Conservation (phyloP, 305 asterid species). For the Solanum aculeatissimum region DNA sequence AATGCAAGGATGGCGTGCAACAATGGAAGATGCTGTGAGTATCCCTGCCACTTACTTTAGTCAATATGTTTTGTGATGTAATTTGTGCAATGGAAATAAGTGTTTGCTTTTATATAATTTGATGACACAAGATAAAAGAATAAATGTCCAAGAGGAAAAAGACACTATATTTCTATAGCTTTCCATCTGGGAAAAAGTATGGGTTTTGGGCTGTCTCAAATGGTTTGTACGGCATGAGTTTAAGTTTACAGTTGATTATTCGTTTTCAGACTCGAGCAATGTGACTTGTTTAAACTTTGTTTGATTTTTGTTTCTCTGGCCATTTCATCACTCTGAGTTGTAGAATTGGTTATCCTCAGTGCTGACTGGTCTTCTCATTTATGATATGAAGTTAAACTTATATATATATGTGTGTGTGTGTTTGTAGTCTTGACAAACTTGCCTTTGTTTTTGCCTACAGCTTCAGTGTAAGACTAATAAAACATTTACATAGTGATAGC, state of each 20-base stretch:
- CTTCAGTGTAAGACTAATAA: background rate
- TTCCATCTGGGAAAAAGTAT: background rate
- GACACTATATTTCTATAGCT: background rate
- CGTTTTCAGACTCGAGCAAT: background rate
- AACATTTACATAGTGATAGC: background rate
- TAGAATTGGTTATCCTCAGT: background rate
- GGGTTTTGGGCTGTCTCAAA: background rate
- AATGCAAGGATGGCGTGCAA: conserved; percentile 99
- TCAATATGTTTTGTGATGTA: background rate
- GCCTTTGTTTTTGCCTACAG: background rate
- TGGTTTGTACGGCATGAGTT: background rate
- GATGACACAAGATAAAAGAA: background rate
- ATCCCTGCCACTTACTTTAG: background rate
- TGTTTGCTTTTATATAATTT: background rate
- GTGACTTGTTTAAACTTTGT: background rate
- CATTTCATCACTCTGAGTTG: background rate
- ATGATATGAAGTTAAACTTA: background rate
- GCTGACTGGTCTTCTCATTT: background rate
- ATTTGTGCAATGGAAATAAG: background rate
- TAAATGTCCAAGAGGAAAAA: background rate
- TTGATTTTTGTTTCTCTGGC: background rate
- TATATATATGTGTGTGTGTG: background rate
- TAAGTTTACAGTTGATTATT: background rate
- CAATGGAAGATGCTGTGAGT: conserved; percentile 99
- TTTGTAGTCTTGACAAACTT: background rate